These are phyloP conservation scores for Neofusicoccum parvum DNA, from an alignment of 2,329 filamentous ascomycete genomes.

Conservation along the genomic window DNA sequence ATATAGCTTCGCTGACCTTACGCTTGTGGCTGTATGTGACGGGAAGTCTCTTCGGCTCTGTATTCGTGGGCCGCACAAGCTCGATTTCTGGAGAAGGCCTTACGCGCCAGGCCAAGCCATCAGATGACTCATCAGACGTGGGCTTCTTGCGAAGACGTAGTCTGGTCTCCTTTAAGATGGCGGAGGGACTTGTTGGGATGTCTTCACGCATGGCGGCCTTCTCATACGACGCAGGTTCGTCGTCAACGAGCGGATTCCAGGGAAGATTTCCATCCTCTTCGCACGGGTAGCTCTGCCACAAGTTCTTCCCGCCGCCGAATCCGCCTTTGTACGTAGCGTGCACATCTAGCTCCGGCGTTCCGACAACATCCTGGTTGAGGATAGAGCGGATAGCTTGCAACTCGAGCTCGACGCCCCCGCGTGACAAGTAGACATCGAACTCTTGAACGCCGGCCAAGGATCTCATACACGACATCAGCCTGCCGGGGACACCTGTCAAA, in stretches of 20 bases:
- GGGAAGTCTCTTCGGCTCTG: neutral
- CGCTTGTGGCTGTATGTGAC: neutral
- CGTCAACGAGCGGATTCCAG: neutral
- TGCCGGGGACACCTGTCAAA: neutral
- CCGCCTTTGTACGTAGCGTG: neutral
- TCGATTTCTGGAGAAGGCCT: neutral
- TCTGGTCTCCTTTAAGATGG: neutral
- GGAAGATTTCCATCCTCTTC: neutral
- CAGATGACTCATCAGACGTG: neutral
- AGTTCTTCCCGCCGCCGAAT: neutral
- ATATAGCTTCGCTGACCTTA: neutral
- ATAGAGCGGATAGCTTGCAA: neutral
- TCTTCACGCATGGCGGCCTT: neutral
- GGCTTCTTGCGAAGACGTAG: neutral
- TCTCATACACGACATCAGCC: neutral
- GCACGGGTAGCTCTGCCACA: conserved; percentile 10
- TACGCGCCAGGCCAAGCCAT: neutral
- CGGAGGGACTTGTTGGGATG: neutral
- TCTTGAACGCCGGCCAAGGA: neutral
- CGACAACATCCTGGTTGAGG: neutral
- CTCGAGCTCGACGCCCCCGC: neutral
- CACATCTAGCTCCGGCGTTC: neutral
- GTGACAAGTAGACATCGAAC: conserved; percentile 1
- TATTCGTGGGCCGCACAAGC: neutral
- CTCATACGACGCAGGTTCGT: neutral